phyloP scores from a whole-genome alignment of 495 filamentous ascomycete genomes.

The Cryomyces minteri region DNA sequence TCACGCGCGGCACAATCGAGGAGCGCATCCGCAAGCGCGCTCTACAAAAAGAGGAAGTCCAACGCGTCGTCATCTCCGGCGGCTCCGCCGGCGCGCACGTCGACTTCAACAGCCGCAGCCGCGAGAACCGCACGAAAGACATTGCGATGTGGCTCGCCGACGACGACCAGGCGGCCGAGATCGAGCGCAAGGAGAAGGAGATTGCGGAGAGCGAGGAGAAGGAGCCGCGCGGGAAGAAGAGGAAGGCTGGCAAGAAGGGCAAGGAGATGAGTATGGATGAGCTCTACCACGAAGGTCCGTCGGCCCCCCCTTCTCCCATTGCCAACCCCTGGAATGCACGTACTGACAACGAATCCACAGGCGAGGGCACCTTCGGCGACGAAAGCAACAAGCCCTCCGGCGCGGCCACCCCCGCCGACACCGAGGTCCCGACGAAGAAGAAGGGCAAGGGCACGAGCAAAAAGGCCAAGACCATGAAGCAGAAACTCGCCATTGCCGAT shows the following conservation, averaged over 20 bases:
- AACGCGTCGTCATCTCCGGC: constrained; percentile 92
- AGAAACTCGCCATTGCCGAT: constrained; percentile 73
- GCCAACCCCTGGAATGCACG: background rate
- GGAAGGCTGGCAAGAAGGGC: constrained; percentile 28
- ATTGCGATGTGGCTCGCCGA: constrained; percentile 95
- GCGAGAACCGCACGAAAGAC: constrained; percentile 85
- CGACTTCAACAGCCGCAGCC: constrained; percentile 80
- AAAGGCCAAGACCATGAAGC: constrained; percentile 83
- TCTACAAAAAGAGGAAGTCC: constrained; percentile 96
- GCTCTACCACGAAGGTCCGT: constrained; percentile 95
- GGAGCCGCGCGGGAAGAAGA: constrained; percentile 41
- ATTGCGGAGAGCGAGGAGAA: constrained; percentile 40
- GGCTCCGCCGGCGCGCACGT: constrained; percentile 56
- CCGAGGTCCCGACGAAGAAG: constrained; percentile 33
- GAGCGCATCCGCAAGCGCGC: constrained; percentile 96
- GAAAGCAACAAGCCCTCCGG: constrained; percentile 61
- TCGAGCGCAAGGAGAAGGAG: constrained; percentile 79
- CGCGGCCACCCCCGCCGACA: constrained; percentile 57
- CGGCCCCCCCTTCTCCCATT: background rate
- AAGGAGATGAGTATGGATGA: constrained; percentile 69
- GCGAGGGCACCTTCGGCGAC: constrained; percentile 89
- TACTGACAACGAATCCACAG: constrained; percentile 25
- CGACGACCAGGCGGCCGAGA: constrained; percentile 79
- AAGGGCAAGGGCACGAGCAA: constrained; percentile 40
- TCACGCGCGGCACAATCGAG: constrained; percentile 93